Evolutionary conservation across 2,329 filamentous ascomycete genomes (phyloP).

Genomic region (Colletotrichum sp.): DNA sequence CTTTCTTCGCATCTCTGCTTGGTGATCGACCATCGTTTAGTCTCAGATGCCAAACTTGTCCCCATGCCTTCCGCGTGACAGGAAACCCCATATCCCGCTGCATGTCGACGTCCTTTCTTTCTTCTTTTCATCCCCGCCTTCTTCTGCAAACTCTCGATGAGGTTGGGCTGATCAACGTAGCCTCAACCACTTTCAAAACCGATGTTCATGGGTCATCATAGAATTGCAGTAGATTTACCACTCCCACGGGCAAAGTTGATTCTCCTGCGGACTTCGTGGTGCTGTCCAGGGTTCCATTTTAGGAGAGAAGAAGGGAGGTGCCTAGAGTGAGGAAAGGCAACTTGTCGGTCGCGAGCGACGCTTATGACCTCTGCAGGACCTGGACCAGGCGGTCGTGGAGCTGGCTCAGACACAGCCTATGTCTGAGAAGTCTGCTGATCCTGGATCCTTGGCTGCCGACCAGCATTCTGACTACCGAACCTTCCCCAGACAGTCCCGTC

Average conservation of each 20-base stretch:
- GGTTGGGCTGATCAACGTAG: not conserved
- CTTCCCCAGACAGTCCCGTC: not conserved
- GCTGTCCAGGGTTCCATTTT: not conserved
- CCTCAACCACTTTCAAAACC: not conserved
- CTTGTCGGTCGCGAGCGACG: not conserved
- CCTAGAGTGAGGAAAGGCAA: not conserved
- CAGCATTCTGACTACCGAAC: not conserved
- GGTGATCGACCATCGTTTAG: slow-evolving; percentile 14
- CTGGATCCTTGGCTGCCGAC: not conserved
- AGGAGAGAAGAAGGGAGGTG: not conserved
- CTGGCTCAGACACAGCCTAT: not conserved
- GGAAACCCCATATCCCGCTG: not conserved
- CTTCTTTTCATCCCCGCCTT: not conserved
- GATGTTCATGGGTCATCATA: not conserved
- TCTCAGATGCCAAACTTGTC: slow-evolving; percentile 23
- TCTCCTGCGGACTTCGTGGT: not conserved
- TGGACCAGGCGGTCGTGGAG: not conserved
- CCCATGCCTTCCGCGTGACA: not conserved
- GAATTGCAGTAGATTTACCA: not conserved
- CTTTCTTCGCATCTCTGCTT: slow-evolving; percentile 10
- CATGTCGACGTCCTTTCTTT: not conserved
- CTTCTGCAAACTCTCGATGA: not conserved
- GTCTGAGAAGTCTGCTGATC: not conserved
- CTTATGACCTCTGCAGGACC: not conserved
- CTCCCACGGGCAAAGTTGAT: not conserved